phyloP scores from a whole-genome alignment of 495 filamentous ascomycete species.

The Penicillium alfredii region DNA sequence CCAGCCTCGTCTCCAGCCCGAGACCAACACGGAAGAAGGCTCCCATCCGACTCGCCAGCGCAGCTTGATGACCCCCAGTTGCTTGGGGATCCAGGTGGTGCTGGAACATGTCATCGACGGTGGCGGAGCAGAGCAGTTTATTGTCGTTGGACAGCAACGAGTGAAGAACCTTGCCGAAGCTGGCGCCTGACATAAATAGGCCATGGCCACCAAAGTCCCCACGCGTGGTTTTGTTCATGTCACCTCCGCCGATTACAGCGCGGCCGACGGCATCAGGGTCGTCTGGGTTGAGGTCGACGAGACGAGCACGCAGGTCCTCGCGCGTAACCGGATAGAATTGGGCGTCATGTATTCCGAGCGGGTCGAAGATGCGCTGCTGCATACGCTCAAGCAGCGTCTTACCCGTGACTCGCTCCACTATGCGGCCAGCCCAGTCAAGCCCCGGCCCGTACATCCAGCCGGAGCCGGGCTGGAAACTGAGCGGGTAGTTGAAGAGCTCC shows the following conservation, averaged over 20 bases:
- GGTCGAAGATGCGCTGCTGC: conserved; percentile 38
- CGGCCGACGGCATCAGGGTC: conserved; percentile 19
- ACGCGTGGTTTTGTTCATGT: conserved; percentile 16
- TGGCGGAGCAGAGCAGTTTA: conserved; percentile 35
- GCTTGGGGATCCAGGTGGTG: conserved; percentile 36
- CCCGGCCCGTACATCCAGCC: conserved; percentile 45
- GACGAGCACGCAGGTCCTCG: conserved; percentile 28
- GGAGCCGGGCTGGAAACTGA: conserved; percentile 44
- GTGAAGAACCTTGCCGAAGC: conserved; percentile 47
- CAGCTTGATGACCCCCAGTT: conserved; percentile 10
- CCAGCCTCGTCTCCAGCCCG: conserved; percentile 16
- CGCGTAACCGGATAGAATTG: conserved; percentile 35
- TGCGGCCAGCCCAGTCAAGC: conserved; percentile 48
- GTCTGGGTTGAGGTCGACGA: conserved; percentile 30
- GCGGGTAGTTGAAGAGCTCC: conserved; percentile 30
- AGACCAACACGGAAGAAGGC: conserved; percentile 25
- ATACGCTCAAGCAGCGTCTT: conserved; percentile 39
- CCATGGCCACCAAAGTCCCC: conserved; percentile 51
- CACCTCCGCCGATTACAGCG: conserved; percentile 21
- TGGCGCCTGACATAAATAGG: conserved; percentile 37
- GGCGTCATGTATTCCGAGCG: conserved; percentile 36
- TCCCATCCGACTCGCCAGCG: conserved; percentile 17
- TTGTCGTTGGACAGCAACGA: conserved; percentile 42
- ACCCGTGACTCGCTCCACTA: conserved; percentile 37
- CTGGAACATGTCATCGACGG: conserved; percentile 47